Conservation (phyloP, 768 basidiomycete species). For the Rhizopogon rudus region DNA sequence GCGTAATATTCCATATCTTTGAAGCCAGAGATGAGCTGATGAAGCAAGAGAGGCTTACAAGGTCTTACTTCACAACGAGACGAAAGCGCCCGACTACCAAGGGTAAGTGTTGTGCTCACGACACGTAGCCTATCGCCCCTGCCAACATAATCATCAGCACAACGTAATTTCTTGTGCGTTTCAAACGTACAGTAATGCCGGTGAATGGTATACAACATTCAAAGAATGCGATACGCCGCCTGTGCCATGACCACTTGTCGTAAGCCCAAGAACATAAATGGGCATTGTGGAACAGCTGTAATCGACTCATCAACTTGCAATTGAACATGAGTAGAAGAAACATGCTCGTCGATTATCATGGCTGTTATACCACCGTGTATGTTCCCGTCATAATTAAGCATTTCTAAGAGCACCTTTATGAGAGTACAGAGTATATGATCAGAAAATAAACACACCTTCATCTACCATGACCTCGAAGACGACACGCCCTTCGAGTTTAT, state of each 20-base stretch:
- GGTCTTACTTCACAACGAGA: conserved; percentile 43
- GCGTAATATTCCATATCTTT: conserved; percentile 55
- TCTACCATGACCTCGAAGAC: conserved; percentile 39
- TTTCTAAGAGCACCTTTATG: conserved; percentile 31
- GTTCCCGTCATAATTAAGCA: conserved; percentile 44
- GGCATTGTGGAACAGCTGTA: conserved; percentile 48
- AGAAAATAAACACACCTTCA: conserved; percentile 31
- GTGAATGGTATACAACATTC: conserved; percentile 51
- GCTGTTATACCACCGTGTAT: conserved; percentile 56
- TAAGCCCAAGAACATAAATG: conserved; percentile 28
- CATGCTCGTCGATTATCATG: conserved; percentile 48
- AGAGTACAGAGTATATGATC: neutral
- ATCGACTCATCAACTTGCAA: neutral
- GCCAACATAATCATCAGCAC: neutral
- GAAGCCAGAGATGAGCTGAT: neutral
- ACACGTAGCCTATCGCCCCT: conserved; percentile 44
- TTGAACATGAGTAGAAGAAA: conserved; percentile 4
- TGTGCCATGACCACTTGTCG: conserved; percentile 23
- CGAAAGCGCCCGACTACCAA: conserved; percentile 43
- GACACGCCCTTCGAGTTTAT: conserved; percentile 38
- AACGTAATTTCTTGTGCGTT: neutral
- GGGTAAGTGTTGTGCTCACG: conserved; percentile 45
- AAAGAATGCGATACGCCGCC: conserved; percentile 46
- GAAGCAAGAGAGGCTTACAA: neutral
- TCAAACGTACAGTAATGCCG: conserved; percentile 37